These are phyloP conservation scores for Candida alai DNA, from an alignment of 805 yeast genomes.

Conservation along the genomic window DNA sequence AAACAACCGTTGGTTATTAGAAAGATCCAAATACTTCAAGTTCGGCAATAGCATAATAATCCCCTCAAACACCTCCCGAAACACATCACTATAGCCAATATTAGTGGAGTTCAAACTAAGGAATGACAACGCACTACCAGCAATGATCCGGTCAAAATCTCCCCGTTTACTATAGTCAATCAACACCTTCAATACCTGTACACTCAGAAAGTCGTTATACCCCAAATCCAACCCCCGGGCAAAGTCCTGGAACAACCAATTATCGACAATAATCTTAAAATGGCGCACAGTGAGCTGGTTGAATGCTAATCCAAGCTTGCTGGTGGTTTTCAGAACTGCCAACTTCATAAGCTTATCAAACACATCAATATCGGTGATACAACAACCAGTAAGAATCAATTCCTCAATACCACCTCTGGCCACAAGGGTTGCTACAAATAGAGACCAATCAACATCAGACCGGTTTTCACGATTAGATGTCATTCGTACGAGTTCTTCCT, in stretches of 20 bases:
- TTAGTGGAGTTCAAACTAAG: conserved; percentile 66
- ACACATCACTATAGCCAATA: conserved; percentile 44
- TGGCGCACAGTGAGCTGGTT: conserved; percentile 64
- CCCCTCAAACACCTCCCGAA: conserved; percentile 49
- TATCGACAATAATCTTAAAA: conserved; percentile 44
- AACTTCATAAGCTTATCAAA: conserved; percentile 54
- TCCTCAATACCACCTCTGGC: conserved; percentile 78
- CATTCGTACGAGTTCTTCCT: conserved; percentile 38
- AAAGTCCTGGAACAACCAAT: conserved; percentile 51
- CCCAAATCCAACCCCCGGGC: conserved; percentile 79
- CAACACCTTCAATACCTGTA: conserved; percentile 32
- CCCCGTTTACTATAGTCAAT: conserved; percentile 25
- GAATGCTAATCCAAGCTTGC: conserved; percentile 72
- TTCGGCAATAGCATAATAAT: conserved; percentile 50
- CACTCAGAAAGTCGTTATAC: conserved; percentile 62
- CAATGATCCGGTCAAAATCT: conserved; percentile 16
- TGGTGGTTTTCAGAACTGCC: conserved; percentile 54
- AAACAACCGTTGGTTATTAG: conserved; percentile 64
- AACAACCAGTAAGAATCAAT: conserved; percentile 72
- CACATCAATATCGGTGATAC: conserved; percentile 50
- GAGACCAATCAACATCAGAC: conserved; percentile 78
- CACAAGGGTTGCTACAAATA: conserved; percentile 65
- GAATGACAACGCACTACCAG: conserved; percentile 31
- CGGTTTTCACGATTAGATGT: conserved; percentile 50
- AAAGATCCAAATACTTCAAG: conserved; percentile 70